phyloP scores from a whole-genome alignment of 768 basidiomycete species.

The Macrolepiota dolichaula region DNA sequence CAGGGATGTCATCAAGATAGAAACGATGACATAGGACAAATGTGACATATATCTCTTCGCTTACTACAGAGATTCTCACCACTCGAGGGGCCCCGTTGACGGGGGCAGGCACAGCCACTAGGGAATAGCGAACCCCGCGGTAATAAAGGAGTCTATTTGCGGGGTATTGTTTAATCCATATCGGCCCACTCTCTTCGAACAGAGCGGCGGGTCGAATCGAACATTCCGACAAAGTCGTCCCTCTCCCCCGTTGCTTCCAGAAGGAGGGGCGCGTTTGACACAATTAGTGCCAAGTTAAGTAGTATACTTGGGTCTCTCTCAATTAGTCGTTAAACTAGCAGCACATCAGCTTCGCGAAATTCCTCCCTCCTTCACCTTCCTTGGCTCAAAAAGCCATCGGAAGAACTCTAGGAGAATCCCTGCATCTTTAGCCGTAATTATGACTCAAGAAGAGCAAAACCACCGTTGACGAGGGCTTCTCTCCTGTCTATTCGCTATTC shows the following conservation, averaged over 20 bases:
- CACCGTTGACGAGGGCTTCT: neutral
- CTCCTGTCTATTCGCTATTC: neutral
- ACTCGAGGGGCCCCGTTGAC: neutral
- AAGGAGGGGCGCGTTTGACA: slow-evolving; percentile 6
- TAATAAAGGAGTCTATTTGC: neutral
- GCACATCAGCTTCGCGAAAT: neutral
- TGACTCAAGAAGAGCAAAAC: neutral
- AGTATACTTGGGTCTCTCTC: too few relatives aligned
- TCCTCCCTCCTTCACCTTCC: neutral
- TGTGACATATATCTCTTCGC: neutral
- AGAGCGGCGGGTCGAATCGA: neutral
- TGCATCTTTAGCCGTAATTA: neutral
- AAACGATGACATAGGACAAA: neutral
- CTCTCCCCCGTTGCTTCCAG: neutral
- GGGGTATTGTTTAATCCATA: neutral
- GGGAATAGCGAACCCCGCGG: neutral
- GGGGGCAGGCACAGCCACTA: neutral
- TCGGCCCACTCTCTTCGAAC: neutral
- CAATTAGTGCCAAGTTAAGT: too few relatives aligned
- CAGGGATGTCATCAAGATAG: neutral
- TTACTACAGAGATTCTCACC: neutral
- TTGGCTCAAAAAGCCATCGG: neutral
- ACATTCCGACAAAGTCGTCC: neutral
- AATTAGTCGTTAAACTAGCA: neutral
- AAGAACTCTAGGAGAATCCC: neutral